Conservation (phyloP, 352 stramenopile species). For the Pythium aphanidermatum region DNA sequence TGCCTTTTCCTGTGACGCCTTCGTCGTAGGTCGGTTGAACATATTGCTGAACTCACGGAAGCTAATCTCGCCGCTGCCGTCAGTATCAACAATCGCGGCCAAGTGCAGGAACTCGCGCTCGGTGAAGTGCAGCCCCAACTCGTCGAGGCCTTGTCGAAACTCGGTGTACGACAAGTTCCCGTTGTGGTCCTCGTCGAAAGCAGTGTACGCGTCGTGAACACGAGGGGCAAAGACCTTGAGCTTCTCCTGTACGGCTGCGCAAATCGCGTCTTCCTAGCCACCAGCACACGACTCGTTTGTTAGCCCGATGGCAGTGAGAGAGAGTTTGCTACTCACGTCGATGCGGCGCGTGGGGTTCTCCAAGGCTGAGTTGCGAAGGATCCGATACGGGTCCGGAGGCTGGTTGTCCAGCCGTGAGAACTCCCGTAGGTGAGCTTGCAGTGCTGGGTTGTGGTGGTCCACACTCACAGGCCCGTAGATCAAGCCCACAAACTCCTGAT, state of each 20-base stretch:
- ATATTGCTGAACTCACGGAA: conserved; percentile 51
- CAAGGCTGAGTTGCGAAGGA: conserved; percentile 24
- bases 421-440: conserved; percentile 11
- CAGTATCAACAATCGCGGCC: conserved; percentile 28
- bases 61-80: conserved; percentile 48
- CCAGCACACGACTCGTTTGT: no score
- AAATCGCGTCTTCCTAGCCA: conserved; percentile 29
- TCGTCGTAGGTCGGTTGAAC: conserved; percentile 10
- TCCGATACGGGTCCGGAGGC: conserved; percentile 24
- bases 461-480: conserved; percentile 25
- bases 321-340: conserved; percentile 17
- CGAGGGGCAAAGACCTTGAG: conserved; percentile 29
- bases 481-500: conserved; percentile 42
- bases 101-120: conserved; percentile 44
- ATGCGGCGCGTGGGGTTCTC: conserved; percentile 10
- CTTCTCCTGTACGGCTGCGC: conserved; percentile 32
- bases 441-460: conserved; percentile 15
- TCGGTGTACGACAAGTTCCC: conserved; percentile 47
- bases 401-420: conserved; percentile 1
- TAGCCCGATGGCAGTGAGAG: no score
- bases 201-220: conserved; percentile 44
- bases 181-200: conserved; percentile 48
- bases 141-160: conserved; percentile 37
- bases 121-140: conserved; percentile 42
- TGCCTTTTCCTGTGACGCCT: neutral